Evolutionary conservation across 2,329 filamentous ascomycete genomes (phyloP), one percentile per base, ranked within the genome.

Genomic region (Cylindrodendrum hubeiense): DNA sequence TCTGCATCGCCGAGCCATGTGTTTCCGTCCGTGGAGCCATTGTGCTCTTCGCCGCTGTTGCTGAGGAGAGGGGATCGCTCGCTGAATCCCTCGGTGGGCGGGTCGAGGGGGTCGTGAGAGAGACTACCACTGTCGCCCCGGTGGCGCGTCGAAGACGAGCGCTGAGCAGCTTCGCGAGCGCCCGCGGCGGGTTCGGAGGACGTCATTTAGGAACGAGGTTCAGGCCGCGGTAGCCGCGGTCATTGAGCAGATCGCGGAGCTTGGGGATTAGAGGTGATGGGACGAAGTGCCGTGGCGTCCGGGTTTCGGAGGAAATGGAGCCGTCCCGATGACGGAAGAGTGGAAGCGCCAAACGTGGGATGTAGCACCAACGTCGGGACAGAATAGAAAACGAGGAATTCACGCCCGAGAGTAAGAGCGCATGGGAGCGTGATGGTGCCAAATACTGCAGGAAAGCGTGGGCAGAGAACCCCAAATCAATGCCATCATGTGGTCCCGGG

Each of bases 61-160:
- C 65, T 67, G 22, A 80, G 64, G 1, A 80, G 71, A 43, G 76
- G 78, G 41, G 78, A 77, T 41, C 71, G 74, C 66, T 80, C 79
- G 52, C 75, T 61, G 19, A 65, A 63, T 39, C 61, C 64, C 56
- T 66, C 66, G 50, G 56, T 64, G 13, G 57, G 52, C 28, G 67
- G 72, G 55, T 73, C 67, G 57, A 67, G 33, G 33, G 69, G 71
- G 51, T 64, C 58, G 39, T 50, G 37, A n/a, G 63, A 57, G 17
- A 50, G 63, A 39, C 44, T 65, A 22, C 41, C 55, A 12, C 15
- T 8, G 24, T 62, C 60, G 44, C 49, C 54, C 30, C 52, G 68
- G 55, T 52, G 59, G 46, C 53, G 70, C 59, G 46, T 62, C 55
- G 41, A 56, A 47, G 37, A 54, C 47, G 50, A 61, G 21, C 26